phyloP scores from a whole-genome alignment of 2,329 filamentous ascomycete species.

The Lecanicillium sp. region DNA sequence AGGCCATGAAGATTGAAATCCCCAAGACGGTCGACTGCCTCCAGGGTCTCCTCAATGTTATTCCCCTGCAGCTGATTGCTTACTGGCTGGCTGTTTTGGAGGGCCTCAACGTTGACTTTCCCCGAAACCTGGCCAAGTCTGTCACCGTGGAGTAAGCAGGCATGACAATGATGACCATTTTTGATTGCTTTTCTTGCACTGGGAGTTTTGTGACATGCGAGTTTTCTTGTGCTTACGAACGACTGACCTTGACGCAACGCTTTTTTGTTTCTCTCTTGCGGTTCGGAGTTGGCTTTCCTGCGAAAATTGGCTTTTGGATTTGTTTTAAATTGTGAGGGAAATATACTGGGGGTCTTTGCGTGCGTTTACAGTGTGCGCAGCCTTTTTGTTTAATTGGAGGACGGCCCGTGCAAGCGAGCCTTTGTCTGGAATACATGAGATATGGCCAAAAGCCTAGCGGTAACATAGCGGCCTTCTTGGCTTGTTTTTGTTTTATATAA shows the following conservation, averaged over 20 bases:
- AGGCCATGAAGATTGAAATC: constrained; percentile 96
- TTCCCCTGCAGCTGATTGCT: constrained; percentile 93
- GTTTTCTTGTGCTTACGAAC: constrained; percentile 14
- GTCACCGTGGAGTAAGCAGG: constrained; percentile 86
- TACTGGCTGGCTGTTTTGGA: constrained; percentile 98
- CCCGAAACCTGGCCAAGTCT: constrained; percentile 96
- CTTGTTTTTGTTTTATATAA: neutral
- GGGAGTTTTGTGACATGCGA: constrained; percentile 15
- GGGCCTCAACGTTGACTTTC: constrained; percentile 96
- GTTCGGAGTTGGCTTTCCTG: constrained; percentile 13
- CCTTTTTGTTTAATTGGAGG: no score
- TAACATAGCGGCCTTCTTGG: neutral
- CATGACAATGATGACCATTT: neutral
- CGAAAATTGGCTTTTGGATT: no score
- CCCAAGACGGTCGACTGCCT: constrained; percentile 91
- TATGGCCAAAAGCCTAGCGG: neutral
- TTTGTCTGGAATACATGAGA: constrained; percentile 1
- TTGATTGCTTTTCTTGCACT: constrained; percentile 5
- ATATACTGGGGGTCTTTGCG: no score
- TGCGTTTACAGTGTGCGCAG: no score
- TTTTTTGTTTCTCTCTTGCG: no score
- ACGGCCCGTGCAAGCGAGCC: no score
- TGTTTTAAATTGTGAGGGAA: constrained; percentile 8
- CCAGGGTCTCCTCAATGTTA: constrained; percentile 95
- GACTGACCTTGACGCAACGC: no score